Evolutionary conservation across 768 basidiomycete genomes (phyloP), one percentile per base, ranked within the genome.

Genomic region (Russula foetens): DNA sequence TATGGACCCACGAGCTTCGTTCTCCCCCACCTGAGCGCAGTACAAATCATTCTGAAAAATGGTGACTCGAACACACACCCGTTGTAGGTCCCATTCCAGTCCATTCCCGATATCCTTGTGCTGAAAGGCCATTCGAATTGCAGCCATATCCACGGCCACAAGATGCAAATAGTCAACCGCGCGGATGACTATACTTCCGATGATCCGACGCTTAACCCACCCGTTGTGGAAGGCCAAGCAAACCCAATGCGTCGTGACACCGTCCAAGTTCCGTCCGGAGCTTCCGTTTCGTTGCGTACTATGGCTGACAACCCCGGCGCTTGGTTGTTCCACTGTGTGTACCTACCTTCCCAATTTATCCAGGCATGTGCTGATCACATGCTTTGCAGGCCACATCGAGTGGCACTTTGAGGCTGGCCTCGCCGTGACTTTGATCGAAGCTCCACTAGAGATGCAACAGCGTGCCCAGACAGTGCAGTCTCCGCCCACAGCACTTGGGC

Each of bases 191-290:
- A 84, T 66, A 82, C 82, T 0, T 86, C 87, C 1, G 73, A 79
- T 67, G 90, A 98, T 72, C 81, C 89, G 0, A 67, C 74, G 1
- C 76, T 94, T 49, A 96, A 96, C 73, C 93, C 92, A 15, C 85
- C 89, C 0, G 74, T 92, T 58, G 75, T 79, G 24, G 89, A 92
- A 73, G 85, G 82, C 15, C 88, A 92, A 67, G 70, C 75, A 1
- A 99, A 98, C 74, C 96, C 95, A 2, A 83, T 95, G 68, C 84
- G 92, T n/a, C 81, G 96, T 43, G 96, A 99, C 72, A 95, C 92
- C 0, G 76, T 96, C 17, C 81, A 84, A 58, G 82, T 97, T 53
- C 87, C 89, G 3, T 78, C 83, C 4, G 78, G 78, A 60, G 73
- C 80, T 21, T 84, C 84, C 3, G 88, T 81, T 12, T 89, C 88